phyloP scores from a whole-genome alignment of 805 yeast genomes.

The Candida suzukii region DNA sequence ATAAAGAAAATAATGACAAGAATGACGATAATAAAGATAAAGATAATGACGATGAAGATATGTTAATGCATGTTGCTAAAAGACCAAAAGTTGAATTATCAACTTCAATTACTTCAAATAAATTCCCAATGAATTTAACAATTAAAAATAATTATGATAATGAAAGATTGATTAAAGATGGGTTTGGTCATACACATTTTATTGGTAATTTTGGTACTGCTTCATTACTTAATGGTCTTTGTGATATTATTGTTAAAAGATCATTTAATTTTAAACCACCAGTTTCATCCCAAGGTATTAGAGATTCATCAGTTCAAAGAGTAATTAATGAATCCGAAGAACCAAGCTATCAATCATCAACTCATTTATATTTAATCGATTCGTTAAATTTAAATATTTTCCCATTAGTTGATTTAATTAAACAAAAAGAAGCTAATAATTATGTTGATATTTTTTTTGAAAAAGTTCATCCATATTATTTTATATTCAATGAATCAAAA shows the following conservation, averaged over 20 bases:
- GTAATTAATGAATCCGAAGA: slow-evolving; percentile 25
- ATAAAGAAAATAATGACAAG: slow-evolving; percentile 1
- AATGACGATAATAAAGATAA: background rate
- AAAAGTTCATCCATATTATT: slow-evolving; percentile 37
- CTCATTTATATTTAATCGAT: slow-evolving; percentile 25
- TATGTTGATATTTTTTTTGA: slow-evolving; percentile 33
- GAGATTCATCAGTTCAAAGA: slow-evolving; percentile 26
- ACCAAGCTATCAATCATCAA: slow-evolving; percentile 27
- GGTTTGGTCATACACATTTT: slow-evolving; percentile 39
- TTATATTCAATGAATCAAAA: slow-evolving; percentile 29
- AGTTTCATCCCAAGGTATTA: slow-evolving; percentile 24
- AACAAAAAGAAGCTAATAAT: slow-evolving; percentile 27
- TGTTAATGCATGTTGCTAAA: background rate
- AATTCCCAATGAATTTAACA: slow-evolving; percentile 15
- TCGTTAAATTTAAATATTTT: slow-evolving; percentile 26
- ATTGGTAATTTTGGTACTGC: slow-evolving; percentile 42
- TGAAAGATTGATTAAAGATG: slow-evolving; percentile 34
- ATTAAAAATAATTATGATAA: slow-evolving; percentile 16
- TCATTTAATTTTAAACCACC: slow-evolving; percentile 29
- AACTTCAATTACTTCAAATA: slow-evolving; percentile 3
- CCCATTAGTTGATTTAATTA: slow-evolving; percentile 30
- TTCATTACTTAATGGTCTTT: slow-evolving; percentile 33
- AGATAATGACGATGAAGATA: background rate
- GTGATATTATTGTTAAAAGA: slow-evolving; percentile 34
- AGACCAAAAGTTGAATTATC: background rate